These are phyloP conservation scores for Phytophthora tubulina DNA, from an alignment of 352 stramenopile species.

Conservation along the genomic window DNA sequence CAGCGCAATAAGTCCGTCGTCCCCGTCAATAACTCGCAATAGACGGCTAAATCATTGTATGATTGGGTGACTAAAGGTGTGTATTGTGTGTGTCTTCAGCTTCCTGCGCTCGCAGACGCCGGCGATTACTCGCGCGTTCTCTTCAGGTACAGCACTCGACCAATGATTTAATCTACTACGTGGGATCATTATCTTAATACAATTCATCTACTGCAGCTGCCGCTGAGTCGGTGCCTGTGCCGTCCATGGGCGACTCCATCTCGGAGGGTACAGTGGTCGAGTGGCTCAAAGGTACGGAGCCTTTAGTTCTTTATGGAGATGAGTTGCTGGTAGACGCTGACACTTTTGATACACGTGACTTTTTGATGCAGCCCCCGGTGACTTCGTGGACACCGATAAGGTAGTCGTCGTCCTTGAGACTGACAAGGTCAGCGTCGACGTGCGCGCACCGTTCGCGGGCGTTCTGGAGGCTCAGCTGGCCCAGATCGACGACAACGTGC, in stretches of 20 bases:
- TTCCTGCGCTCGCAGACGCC: slow-evolving; percentile 38
- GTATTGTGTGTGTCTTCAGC: slow-evolving; percentile 18
- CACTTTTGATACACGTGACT: not conserved
- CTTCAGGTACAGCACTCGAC: slow-evolving; percentile 45
- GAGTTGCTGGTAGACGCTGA: not conserved
- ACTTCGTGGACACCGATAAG: slow-evolving; percentile 96
- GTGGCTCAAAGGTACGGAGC: slow-evolving; percentile 89
- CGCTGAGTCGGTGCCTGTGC: slow-evolving; percentile 76
- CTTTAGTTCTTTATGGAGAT: not conserved
- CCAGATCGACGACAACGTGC: slow-evolving; percentile 96
- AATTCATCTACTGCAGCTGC: slow-evolving; percentile 31
- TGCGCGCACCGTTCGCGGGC: slow-evolving; percentile 92
- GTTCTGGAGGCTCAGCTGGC: slow-evolving; percentile 93
- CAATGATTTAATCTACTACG: too few relatives aligned
- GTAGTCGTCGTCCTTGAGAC: slow-evolving; percentile 98
- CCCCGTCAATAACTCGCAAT: not conserved
- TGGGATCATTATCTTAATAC: not conserved
- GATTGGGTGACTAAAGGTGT: not conserved
- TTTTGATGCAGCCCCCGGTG: slow-evolving; percentile 74
- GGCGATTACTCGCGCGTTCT: slow-evolving; percentile 52
- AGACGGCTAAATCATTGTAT: not conserved
- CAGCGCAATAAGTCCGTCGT: slow-evolving; percentile 37
- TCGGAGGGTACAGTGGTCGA: slow-evolving; percentile 98
- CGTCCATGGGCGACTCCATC: slow-evolving; percentile 97
- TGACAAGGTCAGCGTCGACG: slow-evolving; percentile 97